These are phyloP conservation scores for Ascochyta pisi DNA, from an alignment of 2,329 filamentous ascomycete genomes.

Conservation along the genomic window DNA sequence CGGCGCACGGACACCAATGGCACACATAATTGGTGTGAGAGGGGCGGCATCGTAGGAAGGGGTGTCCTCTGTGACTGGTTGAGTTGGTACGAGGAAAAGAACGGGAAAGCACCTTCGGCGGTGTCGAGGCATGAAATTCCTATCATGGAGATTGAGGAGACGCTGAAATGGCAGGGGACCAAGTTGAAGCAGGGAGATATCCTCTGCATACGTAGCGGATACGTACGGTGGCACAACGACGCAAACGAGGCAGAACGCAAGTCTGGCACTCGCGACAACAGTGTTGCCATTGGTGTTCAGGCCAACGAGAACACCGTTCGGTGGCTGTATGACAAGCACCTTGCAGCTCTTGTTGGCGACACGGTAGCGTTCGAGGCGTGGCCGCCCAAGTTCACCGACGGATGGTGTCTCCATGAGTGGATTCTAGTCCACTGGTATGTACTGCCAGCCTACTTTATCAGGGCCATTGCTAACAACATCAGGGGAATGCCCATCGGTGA, in stretches of 20 bases:
- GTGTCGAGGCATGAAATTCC: conserved; percentile 41
- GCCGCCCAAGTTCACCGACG: conserved; percentile 39
- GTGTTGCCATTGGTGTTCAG: conserved; percentile 43
- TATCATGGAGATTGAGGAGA: conserved; percentile 38
- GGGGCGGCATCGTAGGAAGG: conserved; percentile 45
- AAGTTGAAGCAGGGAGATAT: conserved; percentile 43
- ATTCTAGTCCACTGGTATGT: conserved; percentile 35
- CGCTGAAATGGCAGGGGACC: conserved; percentile 41
- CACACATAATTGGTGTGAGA: conserved; percentile 47
- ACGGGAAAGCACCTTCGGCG: conserved; percentile 36
- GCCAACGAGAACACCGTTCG: conserved; percentile 41
- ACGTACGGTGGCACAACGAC: conserved; percentile 50
- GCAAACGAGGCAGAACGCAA: conserved; percentile 37
- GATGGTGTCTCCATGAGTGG: conserved; percentile 46
- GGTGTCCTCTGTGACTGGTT: conserved; percentile 46
- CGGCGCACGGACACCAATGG: conserved; percentile 35
- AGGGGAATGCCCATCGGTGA: conserved; percentile 40
- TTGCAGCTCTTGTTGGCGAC: conserved; percentile 49
- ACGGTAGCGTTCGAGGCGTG: conserved; percentile 51
- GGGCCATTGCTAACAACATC: neutral
- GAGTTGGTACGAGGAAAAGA: conserved; percentile 39
- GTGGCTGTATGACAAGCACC: conserved; percentile 49
- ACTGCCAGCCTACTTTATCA: neutral
- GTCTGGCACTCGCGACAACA: conserved; percentile 42
- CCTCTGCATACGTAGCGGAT: conserved; percentile 53